Evolutionary conservation across 306 rosid genomes (phyloP), one percentile per base, ranked within the genome.

Genomic region (Dicorynia guianensis): DNA sequence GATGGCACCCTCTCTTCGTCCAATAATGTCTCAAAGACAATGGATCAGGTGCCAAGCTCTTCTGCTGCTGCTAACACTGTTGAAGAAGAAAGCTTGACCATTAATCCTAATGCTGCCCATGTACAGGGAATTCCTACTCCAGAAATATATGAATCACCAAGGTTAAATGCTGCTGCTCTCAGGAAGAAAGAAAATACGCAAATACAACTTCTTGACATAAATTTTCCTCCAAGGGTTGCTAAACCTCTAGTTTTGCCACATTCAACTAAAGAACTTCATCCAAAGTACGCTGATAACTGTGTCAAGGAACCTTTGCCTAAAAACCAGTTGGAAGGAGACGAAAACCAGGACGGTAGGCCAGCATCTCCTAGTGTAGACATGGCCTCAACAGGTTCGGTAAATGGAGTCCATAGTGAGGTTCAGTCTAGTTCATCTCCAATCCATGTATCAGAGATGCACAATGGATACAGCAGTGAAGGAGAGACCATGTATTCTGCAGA

Each of bases 401-500:
- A 89, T 67, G 93, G 83, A 57, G 97, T 79, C 8, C 89, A 61
- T 50, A 90, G 96, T 7, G 98, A 87, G 81, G 92, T 89, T 68
- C 96, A 84, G 75, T 92, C 97, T 63, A 87, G 96, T 79, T 86
- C 97, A 5, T 89, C 94, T 40, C 98, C 90, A 0, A 50, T 79
- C 0, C 89, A 87, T 38, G 86, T 75, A 68, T 67, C 82, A 4
- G 84, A 78, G 68, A 76, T 89, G 92, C 96, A 82, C 47, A 80
- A 90, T 33, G 97, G 84, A 40, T 89, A 89, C 18, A 87, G 96
- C 76, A 93, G 97, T 0, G 99, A 96, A 82, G 98, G 88, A 71
- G 98, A 96, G 90, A 96, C 99, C 0, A 92, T 96, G 99, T 96
- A 96, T 81, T 96, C 99, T 7, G 99, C 99, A 0, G 99, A 96